Evolutionary conservation across 192 early-diverging fungal species (phyloP), one percentile per base, ranked within the genome.

Genomic region (Coemansia reversa): DNA sequence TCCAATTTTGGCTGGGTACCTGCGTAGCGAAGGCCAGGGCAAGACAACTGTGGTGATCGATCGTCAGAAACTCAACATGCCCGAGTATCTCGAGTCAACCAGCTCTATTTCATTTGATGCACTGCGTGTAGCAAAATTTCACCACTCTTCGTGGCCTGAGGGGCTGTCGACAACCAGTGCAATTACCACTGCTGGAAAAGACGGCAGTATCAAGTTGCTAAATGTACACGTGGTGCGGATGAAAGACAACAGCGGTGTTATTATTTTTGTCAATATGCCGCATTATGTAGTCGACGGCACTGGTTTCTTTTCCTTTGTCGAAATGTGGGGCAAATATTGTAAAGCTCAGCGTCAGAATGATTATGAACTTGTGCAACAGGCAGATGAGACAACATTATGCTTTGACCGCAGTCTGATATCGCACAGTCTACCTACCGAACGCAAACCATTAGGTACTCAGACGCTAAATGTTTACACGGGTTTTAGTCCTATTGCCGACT

Each of bases 251-350:
- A 67, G 65, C 20, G 77, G 77, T 5, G 58, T 80, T 2, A 48
- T 74, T 24, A 25, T 80, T 4, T 80, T 80, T 50, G 58, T 71
- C 50, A 80, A 68, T 23, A 66, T 80, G 2, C 72, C 72, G 55
- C 77, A 80, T 48, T 80, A 74, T 30, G 72, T 70, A 0, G 70
- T 80, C 0, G 77, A 80, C 23, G 77, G 72, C 48, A 70, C 67
- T 4, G 77, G 77, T 6, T 74, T 62, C 60, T 80, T 71, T 23
- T 65, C 65, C 49, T 74, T 80, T 71, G 67, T 65, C 19, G 60
- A 69, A 48, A 72, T 70, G 28, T 80, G 77, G 77, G 77, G 67
- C 54, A 67, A 55, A 3, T 33, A 67, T 22, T 79, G 69, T 33
- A 42, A 25, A 2, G 71, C 53, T 5, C 57, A 51, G 29, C 64